Base-by-base conservation (phyloP, 805 yeast genomes). In the Sungouiella blattae region DNA sequence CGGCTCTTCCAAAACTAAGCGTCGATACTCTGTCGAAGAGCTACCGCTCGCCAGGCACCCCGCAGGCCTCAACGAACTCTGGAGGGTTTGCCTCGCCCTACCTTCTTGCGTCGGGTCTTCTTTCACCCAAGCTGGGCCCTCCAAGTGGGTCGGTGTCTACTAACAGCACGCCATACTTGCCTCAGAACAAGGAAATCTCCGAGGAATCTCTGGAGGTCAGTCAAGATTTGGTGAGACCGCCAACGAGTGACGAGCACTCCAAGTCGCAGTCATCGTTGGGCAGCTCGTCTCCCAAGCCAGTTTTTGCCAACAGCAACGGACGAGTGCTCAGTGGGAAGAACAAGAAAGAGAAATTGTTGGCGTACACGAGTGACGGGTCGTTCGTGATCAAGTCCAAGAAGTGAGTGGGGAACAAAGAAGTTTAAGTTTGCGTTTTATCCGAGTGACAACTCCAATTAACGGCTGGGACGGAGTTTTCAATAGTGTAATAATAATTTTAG, bases 31-130 rank as follows among this genome's bases (percentile, higher is more conserved):
- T 28, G 28, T 18, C 12, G 13, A 48, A 46, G 30, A 12, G 44
- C 44, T 15, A 49, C 43, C 36, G 57, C 18, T 58, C 68, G 3
- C 73, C 75, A 1, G 49, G 60, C 14, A 64, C 74, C 1, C 67
- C 71, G 2, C 69, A 63, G 22, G 49, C 24, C 36, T 49, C 55
- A 5, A 34, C 34, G 16, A 33, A 41, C 18, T 39, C 52, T 7
- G 53, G 57, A 24, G 87, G 87, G 0, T 75, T 82, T 53, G 72
- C 81, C 0, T 80, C 87, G 5, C 87, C 88, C 2, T 83, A 79
- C 46, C 62, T 80, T 30, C 57, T 80, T 39, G 83, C 86, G 0
- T 75, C 84, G 0, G 86, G 85, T 1, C 50, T 75, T 20, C 52
- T 73, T 32, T 72, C 85, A 0, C 82, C 84, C 1, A 71, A 67